Evolutionary conservation across 2,329 filamentous ascomycete species (phyloP), one percentile per base, ranked within the genome.

Genomic region (Aspergillus spinulosporus): DNA sequence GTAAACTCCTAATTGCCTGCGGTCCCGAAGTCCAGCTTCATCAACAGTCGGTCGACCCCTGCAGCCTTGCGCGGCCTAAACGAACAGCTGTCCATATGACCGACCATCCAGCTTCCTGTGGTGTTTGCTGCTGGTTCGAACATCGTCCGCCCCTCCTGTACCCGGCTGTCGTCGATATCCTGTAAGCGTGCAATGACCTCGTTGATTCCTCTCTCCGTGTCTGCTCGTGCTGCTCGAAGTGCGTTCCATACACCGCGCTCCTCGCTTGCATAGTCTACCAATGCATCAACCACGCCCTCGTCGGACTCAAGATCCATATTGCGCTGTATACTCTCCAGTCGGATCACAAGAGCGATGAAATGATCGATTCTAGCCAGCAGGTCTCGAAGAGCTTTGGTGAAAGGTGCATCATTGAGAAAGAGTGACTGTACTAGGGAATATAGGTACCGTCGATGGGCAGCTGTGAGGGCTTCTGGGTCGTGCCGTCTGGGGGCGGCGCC

Each of bases 381-480:
- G 6, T 61, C 62, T 32, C 72, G 73, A n/a, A 79, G 66, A 21
- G 69, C 63, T 36, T 63, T 64, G 7, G 76, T 74, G 56, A 79
- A 77, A 1, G 70, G 64, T 2, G 65, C 52, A n/a, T 79, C 72
- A 3, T 73, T 74, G 4, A 80, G 64, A 28, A 80, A 75, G 8
- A 81, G 62, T 3, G 74, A 73, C 34, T 76, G 72, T 6, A 73
- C 65, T 3, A 97, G 78, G 2, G 86, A 84, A 36, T 82, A 77
- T 9, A 97, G 83, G 69, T 95, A 96, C 14, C 82, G 78, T n/a
- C 86, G 82, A 73, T 97, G 93, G 2, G 91, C 92, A 3, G 84
- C 83, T 4, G 91, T 86, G 26, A 97, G 82, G 2, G 88, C 87
- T 74, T 97, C 91, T 0, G 93, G 92, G 69, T 97, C 93, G 64